A percentile compares a stretch with the other conserved stretches of the same genome.
These are phyloP conservation scores for Raffaelea deltoideospora DNA, from an alignment of 2,329 filamentous ascomycete genomes.

Conservation along the genomic window DNA sequence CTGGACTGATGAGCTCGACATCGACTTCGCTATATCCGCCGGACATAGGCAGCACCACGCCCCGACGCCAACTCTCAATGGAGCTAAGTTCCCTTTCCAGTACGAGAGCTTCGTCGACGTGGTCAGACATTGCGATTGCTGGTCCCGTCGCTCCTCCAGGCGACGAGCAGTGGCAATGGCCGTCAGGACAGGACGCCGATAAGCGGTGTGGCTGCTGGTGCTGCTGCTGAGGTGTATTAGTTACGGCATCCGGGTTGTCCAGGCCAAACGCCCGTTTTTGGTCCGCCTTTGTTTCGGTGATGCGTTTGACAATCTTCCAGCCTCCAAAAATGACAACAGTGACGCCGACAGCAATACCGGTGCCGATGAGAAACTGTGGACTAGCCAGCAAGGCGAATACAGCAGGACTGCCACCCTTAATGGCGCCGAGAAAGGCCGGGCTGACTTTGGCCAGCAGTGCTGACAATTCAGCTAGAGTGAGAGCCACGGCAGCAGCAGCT, in stretches of 20 bases:
- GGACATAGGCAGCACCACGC: conserved; percentile 31
- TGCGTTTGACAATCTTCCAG: conserved; percentile 92
- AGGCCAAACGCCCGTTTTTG: too few relatives aligned
- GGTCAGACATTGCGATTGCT: background rate
- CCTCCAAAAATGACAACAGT: conserved; percentile 92
- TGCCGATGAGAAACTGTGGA: conserved; percentile 89
- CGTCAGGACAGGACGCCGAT: background rate
- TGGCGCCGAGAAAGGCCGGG: conserved; percentile 56
- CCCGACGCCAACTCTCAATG: conserved; percentile 44
- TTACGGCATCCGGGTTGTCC: background rate
- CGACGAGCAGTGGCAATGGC: too few relatives aligned
- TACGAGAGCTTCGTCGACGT: conserved; percentile 40
- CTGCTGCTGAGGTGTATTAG: background rate
- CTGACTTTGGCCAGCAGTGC: conserved; percentile 70
- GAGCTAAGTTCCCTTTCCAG: conserved; percentile 41
- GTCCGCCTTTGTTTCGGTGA: conserved; percentile 26
- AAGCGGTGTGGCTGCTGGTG: background rate
- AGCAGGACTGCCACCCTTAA: conserved; percentile 72
- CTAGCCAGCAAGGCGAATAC: conserved; percentile 76
- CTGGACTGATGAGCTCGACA: conserved; percentile 41
- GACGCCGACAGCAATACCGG: conserved; percentile 77
- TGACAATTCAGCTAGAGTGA: conserved; percentile 84
- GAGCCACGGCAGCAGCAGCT: conserved; percentile 80
- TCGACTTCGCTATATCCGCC: conserved; percentile 22
- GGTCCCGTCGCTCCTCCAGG: conserved; percentile 10